These are phyloP conservation scores for Colletotrichum phormii DNA, from an alignment of 2,329 filamentous ascomycete genomes.

Conservation along the genomic window DNA sequence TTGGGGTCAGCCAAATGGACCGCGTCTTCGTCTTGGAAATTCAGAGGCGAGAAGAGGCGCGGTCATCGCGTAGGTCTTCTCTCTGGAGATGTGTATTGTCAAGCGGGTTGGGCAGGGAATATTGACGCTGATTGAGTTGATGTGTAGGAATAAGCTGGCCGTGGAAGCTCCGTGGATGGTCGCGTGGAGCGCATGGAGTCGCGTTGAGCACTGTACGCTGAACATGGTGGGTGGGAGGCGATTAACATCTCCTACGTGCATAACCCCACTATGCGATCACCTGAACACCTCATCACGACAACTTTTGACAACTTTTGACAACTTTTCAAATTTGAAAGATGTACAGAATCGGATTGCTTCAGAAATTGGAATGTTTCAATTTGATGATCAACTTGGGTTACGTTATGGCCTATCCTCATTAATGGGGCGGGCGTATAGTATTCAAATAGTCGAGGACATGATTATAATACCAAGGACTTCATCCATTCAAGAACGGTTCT, in stretches of 20 bases:
- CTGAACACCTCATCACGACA: too few relatives aligned
- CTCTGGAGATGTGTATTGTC: neutral
- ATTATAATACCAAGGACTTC: neutral
- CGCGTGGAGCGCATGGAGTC: neutral
- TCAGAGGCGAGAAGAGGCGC: neutral
- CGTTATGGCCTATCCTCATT: too few relatives aligned
- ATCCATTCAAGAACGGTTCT: too few relatives aligned
- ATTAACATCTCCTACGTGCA: neutral
- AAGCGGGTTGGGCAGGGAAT: neutral
- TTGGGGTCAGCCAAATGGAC: slow-evolving; percentile 29
- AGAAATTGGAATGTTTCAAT: too few relatives aligned
- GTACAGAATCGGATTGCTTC: too few relatives aligned
- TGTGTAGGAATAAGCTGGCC: neutral
- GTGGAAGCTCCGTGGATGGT: neutral
- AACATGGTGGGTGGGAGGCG: neutral
- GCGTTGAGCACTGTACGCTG: neutral
- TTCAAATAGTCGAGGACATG: neutral
- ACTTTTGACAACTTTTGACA: neutral
- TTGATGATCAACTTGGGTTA: too few relatives aligned
- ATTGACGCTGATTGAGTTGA: neutral
- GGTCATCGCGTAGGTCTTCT: slow-evolving; percentile 11
- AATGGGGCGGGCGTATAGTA: neutral
- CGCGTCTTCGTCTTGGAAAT: slow-evolving; percentile 16
- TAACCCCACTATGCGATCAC: neutral
- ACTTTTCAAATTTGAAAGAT: too few relatives aligned